A percentile compares a stretch with the other conserved stretches of the same genome.
Evolutionary conservation across 768 basidiomycete species (phyloP).

Genomic region (Boletus insuetus): DNA sequence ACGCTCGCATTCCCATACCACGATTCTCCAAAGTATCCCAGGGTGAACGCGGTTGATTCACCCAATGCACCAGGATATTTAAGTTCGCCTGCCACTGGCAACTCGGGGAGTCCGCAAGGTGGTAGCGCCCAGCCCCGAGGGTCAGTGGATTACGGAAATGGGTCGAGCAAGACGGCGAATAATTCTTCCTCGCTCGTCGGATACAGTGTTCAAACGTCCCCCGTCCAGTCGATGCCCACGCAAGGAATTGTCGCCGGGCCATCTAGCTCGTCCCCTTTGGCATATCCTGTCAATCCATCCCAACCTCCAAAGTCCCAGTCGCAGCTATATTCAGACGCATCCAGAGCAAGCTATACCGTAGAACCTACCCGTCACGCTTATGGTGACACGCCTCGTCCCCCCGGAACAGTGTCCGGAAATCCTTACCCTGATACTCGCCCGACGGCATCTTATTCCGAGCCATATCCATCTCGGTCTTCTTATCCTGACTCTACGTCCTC

Average conservation of each 20-base stretch:
- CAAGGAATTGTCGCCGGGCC: slow-evolving; percentile 16
- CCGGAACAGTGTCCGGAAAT: slow-evolving; percentile 20
- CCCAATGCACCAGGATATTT: slow-evolving; percentile 43
- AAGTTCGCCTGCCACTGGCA: slow-evolving; percentile 58
- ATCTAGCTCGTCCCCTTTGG: slow-evolving; percentile 24
- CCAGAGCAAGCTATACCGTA: slow-evolving; percentile 19
- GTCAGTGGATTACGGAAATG: slow-evolving; percentile 25
- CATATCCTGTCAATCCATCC: slow-evolving; percentile 19
- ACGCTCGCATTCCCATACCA: slow-evolving; percentile 83
- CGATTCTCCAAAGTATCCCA: slow-evolving; percentile 56
- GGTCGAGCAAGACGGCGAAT: slow-evolving; percentile 18
- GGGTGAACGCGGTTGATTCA: slow-evolving; percentile 45
- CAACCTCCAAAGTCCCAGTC: slow-evolving; percentile 24
- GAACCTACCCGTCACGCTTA: slow-evolving; percentile 25
- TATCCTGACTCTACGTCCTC: slow-evolving; percentile 25
- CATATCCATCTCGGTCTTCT: slow-evolving; percentile 23
- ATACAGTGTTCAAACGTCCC: slow-evolving; percentile 22
- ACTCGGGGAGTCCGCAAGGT: slow-evolving; percentile 52
- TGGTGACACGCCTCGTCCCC: slow-evolving; percentile 17
- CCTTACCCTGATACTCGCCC: slow-evolving; percentile 29
- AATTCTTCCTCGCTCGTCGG: slow-evolving; percentile 27
- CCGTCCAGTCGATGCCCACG: slow-evolving; percentile 22
- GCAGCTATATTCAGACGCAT: slow-evolving; percentile 25
- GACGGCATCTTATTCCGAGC: slow-evolving; percentile 22
- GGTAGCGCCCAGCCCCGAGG: slow-evolving; percentile 20